Percentiles rank a stretch among this genome's conserved stretches.
Conservation (phyloP, 2,329 filamentous ascomycete species). For the Botrytis deweyae region DNA sequence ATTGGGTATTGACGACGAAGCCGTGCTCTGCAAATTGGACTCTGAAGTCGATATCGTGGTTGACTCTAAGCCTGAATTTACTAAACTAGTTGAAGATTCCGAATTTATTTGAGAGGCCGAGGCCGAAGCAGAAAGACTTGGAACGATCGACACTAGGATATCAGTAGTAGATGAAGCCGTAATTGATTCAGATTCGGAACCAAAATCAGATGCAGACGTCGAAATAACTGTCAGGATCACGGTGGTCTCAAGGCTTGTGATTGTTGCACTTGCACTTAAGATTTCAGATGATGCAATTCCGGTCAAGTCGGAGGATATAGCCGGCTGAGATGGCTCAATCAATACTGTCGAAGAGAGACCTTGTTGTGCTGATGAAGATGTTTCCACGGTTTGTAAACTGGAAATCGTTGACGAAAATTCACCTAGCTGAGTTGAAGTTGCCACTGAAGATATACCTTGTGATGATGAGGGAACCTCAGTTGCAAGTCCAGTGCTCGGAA, state of each 20-base stretch:
- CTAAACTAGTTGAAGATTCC: neutral
- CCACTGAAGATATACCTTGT: neutral
- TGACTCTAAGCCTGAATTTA: neutral
- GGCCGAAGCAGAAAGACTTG: neutral
- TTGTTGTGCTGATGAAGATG: neutral
- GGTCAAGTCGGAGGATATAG: neutral
- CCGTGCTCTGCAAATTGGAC: neutral
- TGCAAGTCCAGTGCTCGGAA: neutral
- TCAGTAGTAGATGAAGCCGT: neutral
- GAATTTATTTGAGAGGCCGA: neutral
- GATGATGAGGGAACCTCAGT: neutral
- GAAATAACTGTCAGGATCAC: neutral
- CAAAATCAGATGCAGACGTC: neutral
- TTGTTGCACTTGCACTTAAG: neutral
- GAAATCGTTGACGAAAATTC: neutral
- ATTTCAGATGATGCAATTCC: neutral
- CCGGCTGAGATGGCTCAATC: neutral
- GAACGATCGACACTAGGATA: neutral
- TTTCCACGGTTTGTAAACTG: neutral
- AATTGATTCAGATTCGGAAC: neutral
- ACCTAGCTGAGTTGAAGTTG: neutral
- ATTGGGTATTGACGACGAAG: neutral
- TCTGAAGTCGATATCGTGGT: neutral
- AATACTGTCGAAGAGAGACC: neutral
- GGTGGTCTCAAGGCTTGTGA: conserved; percentile 5